Percentiles rank a stretch among this genome's conserved stretches.
Evolutionary conservation across 2,329 filamentous ascomycete species (phyloP).

Genomic region (Ophiognomonia clavigignenti-juglandacearum): DNA sequence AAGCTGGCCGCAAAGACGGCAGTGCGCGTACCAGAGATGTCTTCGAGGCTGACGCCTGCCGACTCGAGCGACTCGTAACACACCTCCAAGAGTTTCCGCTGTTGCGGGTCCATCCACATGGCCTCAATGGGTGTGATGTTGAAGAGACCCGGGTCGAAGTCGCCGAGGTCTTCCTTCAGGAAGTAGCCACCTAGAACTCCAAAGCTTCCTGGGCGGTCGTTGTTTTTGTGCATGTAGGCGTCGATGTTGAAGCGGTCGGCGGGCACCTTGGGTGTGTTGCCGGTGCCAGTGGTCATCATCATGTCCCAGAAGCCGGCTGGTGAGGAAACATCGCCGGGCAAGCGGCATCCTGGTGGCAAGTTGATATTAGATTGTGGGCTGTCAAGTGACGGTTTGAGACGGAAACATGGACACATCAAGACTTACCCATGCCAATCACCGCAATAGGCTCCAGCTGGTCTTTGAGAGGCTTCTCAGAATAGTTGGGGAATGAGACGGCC

Average conservation of each 20-base stretch:
- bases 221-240: slow-evolving; percentile 18
- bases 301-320: slow-evolving; percentile 12
- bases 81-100: slow-evolving; percentile 34
- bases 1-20: slow-evolving; percentile 27
- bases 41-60: slow-evolving; percentile 28
- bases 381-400: no score
- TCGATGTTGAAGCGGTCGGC: slow-evolving; percentile 20
- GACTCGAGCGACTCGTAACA: slow-evolving; percentile 37
- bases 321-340: slow-evolving; percentile 6
- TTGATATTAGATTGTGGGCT: not conserved
- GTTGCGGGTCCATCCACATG: slow-evolving; percentile 37
- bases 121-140: slow-evolving; percentile 33
- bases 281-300: not conserved
- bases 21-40: slow-evolving; percentile 20
- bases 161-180: slow-evolving; percentile 22
- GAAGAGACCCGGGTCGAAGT: slow-evolving; percentile 36
- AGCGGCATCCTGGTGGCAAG: not conserved
- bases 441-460: not conserved
- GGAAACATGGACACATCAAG: not conserved
- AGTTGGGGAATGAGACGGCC: not conserved
- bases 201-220: slow-evolving; percentile 19
- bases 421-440: not conserved
- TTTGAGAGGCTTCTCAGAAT: not conserved
- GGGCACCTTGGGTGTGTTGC: slow-evolving; percentile 18
- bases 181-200: slow-evolving; percentile 22